phyloP scores from a whole-genome alignment of 805 yeast species.

The Saturnispora gosingensis region DNA sequence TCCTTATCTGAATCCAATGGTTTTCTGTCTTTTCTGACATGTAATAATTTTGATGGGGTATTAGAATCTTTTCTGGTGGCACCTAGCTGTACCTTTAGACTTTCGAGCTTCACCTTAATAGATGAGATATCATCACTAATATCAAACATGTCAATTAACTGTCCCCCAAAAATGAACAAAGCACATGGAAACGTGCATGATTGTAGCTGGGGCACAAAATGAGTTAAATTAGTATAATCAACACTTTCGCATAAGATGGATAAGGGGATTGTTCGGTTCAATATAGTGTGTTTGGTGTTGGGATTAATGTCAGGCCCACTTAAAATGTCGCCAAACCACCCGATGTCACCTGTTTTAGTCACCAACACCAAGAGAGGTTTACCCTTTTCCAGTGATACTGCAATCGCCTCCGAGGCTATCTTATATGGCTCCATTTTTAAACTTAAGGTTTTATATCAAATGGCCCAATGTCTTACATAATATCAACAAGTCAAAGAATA shows the following conservation, averaged over 20 bases:
- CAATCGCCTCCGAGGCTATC: conserved; percentile 30
- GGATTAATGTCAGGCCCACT: not conserved
- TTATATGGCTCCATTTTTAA: conserved; percentile 10
- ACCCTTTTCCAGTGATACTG: conserved; percentile 27
- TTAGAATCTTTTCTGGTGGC: not conserved
- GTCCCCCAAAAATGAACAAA: conserved; percentile 41
- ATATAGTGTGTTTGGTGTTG: not conserved
- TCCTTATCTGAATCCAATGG: not conserved
- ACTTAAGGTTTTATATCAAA: not conserved
- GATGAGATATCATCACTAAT: not conserved
- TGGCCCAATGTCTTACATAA: not conserved
- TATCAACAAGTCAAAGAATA: not conserved
- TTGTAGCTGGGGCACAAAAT: conserved; percentile 38
- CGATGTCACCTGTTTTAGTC: conserved; percentile 19
- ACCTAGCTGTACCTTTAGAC: not conserved
- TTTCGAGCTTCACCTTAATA: not conserved
- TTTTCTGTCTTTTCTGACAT: not conserved
- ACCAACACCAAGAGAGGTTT: conserved; percentile 35
- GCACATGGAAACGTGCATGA: conserved; percentile 45
- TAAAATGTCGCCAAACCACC: conserved; percentile 15
- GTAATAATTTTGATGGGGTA: not conserved
- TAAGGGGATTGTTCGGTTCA: not conserved
- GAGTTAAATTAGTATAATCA: conserved; percentile 41
- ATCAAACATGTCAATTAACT: not conserved
- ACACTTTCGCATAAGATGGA: conserved; percentile 30